phyloP scores from a whole-genome alignment of 768 basidiomycete genomes.

The Clavulina sp. region DNA sequence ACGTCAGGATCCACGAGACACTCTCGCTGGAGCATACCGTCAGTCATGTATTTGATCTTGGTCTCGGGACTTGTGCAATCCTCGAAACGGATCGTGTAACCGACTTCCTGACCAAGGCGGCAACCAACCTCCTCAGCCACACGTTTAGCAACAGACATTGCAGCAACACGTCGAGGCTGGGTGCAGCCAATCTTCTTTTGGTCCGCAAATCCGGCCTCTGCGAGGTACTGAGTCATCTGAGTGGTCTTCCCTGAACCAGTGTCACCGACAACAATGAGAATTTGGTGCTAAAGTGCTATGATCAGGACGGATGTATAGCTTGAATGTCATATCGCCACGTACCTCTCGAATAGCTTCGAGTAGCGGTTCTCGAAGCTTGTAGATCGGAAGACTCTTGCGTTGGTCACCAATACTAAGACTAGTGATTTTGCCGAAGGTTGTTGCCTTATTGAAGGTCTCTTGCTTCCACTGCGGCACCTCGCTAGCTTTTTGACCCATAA shows the following conservation, averaged over 20 bases:
- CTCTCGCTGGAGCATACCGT: slow-evolving; percentile 97
- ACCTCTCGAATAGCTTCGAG: slow-evolving; percentile 83
- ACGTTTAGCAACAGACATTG: slow-evolving; percentile 98
- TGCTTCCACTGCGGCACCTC: slow-evolving; percentile 86
- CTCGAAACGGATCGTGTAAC: slow-evolving; percentile 98
- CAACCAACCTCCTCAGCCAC: slow-evolving; percentile 98
- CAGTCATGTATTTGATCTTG: slow-evolving; percentile 99
- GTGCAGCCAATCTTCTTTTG: slow-evolving; percentile 88
- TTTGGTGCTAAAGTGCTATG: slow-evolving; percentile 51
- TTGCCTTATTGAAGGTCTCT: slow-evolving; percentile 84
- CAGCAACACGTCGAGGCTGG: slow-evolving; percentile 96
- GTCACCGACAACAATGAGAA: slow-evolving; percentile 95
- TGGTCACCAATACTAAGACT: slow-evolving; percentile 85
- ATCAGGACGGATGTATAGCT: not conserved
- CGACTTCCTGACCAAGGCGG: slow-evolving; percentile 91
- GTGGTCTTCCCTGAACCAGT: slow-evolving; percentile 99
- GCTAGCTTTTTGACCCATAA: slow-evolving; percentile 66
- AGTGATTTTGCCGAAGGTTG: slow-evolving; percentile 89
- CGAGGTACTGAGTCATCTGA: slow-evolving; percentile 97
- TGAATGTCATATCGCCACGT: slow-evolving; percentile 18
- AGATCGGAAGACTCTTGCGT: slow-evolving; percentile 78
- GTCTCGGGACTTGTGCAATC: slow-evolving; percentile 98
- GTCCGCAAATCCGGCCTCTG: slow-evolving; percentile 87
- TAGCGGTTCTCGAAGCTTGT: slow-evolving; percentile 79
- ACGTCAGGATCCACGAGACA: slow-evolving; percentile 90